phyloP scores from a whole-genome alignment of 495 filamentous ascomycete species.

The Penicillium pulvis region DNA sequence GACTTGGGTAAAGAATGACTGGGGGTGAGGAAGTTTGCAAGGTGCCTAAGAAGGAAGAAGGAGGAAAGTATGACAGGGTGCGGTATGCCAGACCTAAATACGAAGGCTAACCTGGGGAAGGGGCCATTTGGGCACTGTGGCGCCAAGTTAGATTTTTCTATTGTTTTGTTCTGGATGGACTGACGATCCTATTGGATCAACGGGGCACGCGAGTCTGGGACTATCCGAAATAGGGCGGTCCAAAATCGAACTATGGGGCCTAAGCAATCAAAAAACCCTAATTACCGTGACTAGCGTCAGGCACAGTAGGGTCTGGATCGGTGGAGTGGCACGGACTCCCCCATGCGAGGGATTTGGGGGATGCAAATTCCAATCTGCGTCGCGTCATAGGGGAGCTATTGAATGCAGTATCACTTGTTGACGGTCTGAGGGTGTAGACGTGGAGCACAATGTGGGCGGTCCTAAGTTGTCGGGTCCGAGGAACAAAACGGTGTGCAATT shows the following conservation, averaged over 20 bases:
- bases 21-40: constrained; percentile 13
- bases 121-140: constrained; percentile 3
- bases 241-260: constrained; percentile 25
- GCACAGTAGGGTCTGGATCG: constrained; percentile 8
- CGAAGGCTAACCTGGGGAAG: constrained; percentile 15
- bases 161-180: constrained; percentile 2
- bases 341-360: constrained; percentile 6
- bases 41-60: constrained; percentile 18
- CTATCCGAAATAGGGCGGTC: constrained; percentile 26
- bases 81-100: constrained; percentile 29
- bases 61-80: constrained; percentile 25
- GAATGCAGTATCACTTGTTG: background rate
- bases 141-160: background rate
- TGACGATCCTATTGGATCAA: constrained; percentile 8
- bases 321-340: constrained; percentile 5
- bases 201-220: constrained; percentile 15
- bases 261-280: constrained; percentile 12
- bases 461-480: background rate
- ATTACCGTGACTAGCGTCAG: constrained; percentile 9
- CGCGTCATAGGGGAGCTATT: constrained; percentile 4
- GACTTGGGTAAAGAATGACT: constrained; percentile 21
- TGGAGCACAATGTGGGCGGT: background rate
- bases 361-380: constrained; percentile 3
- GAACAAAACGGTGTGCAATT: background rate
- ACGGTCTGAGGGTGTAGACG: background rate